Base-by-base conservation (phyloP, 192 early-diverging fungal genomes). In the Dissophora globulifera region DNA sequence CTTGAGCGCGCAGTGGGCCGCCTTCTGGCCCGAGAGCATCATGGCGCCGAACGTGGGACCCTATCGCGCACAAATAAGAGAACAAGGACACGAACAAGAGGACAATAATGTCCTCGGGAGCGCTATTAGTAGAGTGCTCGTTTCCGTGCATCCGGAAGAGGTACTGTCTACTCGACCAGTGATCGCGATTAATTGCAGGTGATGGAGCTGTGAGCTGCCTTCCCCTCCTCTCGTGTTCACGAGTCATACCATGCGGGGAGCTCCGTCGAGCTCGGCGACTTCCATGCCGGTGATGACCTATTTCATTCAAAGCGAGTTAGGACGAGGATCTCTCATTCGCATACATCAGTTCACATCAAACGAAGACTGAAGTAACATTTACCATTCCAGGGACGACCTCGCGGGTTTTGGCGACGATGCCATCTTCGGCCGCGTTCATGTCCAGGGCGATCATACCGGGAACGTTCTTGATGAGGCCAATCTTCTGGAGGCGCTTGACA, bases 331-430 rank as follows among this genome's bases (percentile, higher is more conserved):
- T 38, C 35, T 38, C 13, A 13, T 38, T 38, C 35, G 35, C 35
- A 38, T 38, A 13, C 35, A 38, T 38, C 35, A 38, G 35, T 38
- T 38, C 35, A 38, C 35, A 13, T 38, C 35, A 9, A 50, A 26
- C 38, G 58, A 8, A 12, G 26, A 35, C 15, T 17, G 54, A 42
- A 27, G 12, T 3, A 43, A 4, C 29, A 47, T 38, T 45, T 76
- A 92, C 86, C 82, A 92, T 83, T 50, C 90, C 90, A 35, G 87
- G 87, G 41, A 85, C 84, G 32, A 92, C 86, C 62, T 91, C 87
- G 25, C 84, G 84, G 30, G 90, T 92, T 57, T 83, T 80, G 60
- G 79, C 78, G 31, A 90, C 90, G 27, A 92, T 85, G 15, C 80
- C 81, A 62, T 89, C 84, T 65, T 92, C 90, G 51, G 90, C 88